These are phyloP conservation scores for Rhodotorula graminis DNA, from an alignment of 768 basidiomycete genomes.

Conservation along the genomic window DNA sequence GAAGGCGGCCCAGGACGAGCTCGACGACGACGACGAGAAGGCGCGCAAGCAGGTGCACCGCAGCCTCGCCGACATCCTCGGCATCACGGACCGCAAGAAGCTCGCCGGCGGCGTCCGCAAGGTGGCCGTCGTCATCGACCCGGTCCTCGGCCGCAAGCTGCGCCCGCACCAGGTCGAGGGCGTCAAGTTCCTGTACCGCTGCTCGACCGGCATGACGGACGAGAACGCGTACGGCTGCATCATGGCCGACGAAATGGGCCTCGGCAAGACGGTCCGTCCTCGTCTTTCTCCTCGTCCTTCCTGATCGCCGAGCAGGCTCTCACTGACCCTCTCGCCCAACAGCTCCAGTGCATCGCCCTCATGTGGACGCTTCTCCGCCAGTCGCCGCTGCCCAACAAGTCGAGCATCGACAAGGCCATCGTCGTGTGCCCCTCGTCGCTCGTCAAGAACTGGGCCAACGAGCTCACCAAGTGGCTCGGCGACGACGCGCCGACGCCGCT, in stretches of 20 bases:
- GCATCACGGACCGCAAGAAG: conserved; percentile 60
- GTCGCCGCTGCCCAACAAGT: conserved; percentile 78
- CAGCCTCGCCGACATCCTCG: conserved; percentile 71
- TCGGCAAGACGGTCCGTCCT: conserved; percentile 53
- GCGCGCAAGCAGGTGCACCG: conserved; percentile 77
- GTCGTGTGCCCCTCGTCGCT: conserved; percentile 95
- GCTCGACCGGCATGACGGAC: conserved; percentile 86
- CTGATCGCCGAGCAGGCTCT: neutral
- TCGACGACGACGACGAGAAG: conserved; percentile 30
- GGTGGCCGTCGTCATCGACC: conserved; percentile 96
- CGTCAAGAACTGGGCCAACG: conserved; percentile 98
- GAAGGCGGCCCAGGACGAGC: conserved; percentile 62
- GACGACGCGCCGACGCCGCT: conserved; percentile 68
- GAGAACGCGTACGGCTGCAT: conserved; percentile 83
- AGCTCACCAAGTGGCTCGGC: conserved; percentile 95
- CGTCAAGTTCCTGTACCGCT: conserved; percentile 96
- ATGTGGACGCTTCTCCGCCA: conserved; percentile 95
- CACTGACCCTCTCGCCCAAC: neutral
- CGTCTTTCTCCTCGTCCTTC: neutral
- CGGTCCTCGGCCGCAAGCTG: conserved; percentile 74
- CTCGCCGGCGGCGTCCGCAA: conserved; percentile 71
- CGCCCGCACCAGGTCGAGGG: conserved; percentile 98
- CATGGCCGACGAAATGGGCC: conserved; percentile 99
- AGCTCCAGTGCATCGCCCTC: conserved; percentile 86
- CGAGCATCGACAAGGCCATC: conserved; percentile 92